Evolutionary conservation across 805 yeast species (phyloP), one percentile per base, ranked within the genome.

Genomic region (Scheffersomyces lignosus): DNA sequence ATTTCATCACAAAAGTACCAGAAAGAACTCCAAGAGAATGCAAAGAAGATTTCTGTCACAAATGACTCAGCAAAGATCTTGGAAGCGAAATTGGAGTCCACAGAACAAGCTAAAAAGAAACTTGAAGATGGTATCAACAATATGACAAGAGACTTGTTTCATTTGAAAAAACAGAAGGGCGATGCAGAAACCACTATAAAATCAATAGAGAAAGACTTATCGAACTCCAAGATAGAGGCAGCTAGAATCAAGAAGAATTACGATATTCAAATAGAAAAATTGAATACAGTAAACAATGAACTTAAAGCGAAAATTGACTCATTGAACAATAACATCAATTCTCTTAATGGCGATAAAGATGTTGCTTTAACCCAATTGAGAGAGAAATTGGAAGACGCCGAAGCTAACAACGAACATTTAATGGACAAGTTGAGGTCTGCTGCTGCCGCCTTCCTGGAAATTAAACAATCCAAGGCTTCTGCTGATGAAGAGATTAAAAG

Each of bases 111-210:
- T 9, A 83, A 79, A 48, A 70, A 70, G 17, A 81, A 76, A 45
- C 85, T 91, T 1, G 96, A 90, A 51, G 82, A 79, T 41, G 97
- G 96, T 3, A 82, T 90, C 34, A 89, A 89, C 54, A 89, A 88
- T 48, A 86, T 90, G 96, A 84, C 83, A 37, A 69, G 91, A 27
- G 98, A 90, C 45, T 64, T 90, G 20, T 77, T 87, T 58, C 75
- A 75, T 32, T 64, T 88, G 29, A 73, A 80, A 0, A 78, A 77
- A 37, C 79, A 78, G 23, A 81, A 81, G 40, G 78, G 75, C 2
- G 73, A 74, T 0, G 49, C 73, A 5, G 80, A 74, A 30, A 64
- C 66, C 17, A 58, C 60, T 6, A 58, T 76, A 12, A 70, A 67
- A 27, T 50, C 47, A 4, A 41, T 72, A 29, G 75, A 78, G 38